A percentile compares a stretch with the other conserved stretches of the same genome.
Evolutionary conservation across 2,329 filamentous ascomycete genomes (phyloP).

Genomic region (Lecanicillium sp.): DNA sequence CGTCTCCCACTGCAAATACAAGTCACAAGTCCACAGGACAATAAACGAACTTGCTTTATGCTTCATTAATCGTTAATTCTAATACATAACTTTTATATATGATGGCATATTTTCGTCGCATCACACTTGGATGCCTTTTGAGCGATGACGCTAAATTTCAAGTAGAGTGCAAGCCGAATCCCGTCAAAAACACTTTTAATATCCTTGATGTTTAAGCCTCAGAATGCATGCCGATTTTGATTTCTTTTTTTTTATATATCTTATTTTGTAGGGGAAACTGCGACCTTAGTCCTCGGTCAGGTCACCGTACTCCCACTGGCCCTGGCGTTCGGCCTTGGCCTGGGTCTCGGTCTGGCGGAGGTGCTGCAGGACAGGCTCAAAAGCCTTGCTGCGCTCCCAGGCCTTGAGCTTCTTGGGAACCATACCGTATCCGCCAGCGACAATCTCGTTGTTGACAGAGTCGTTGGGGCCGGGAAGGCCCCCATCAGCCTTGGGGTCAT

Average conservation of each 20-base stretch:
- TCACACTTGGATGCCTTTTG: not conserved
- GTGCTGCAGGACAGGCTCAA: constrained; percentile 63
- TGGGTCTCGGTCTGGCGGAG: constrained; percentile 67
- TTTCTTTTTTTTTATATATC: not conserved
- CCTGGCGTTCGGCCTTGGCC: constrained; percentile 73
- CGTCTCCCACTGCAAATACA: too few species aligned
- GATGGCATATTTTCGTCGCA: not conserved
- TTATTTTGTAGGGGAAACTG: too few species aligned
- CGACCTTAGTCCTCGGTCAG: constrained; percentile 86
- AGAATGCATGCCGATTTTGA: not conserved
- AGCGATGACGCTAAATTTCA: constrained; percentile 1
- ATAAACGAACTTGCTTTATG: not conserved
- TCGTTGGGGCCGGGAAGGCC: constrained; percentile 55
- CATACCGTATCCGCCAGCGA: constrained; percentile 80
- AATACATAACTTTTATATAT: not conserved
- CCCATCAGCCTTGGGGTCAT: constrained; percentile 63
- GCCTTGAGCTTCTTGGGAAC: constrained; percentile 85
- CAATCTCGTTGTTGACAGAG: constrained; percentile 84
- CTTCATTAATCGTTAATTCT: constrained; percentile 2
- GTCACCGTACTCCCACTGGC: constrained; percentile 99
- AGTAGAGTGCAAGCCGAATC: constrained; percentile 1
- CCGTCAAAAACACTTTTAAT: not conserved
- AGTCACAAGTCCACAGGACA: too few species aligned
- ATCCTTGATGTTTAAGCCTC: not conserved
- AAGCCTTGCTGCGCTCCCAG: constrained; percentile 73